Conservation (phyloP, 2,329 filamentous ascomycete species). For the Fusarium graminum region DNA sequence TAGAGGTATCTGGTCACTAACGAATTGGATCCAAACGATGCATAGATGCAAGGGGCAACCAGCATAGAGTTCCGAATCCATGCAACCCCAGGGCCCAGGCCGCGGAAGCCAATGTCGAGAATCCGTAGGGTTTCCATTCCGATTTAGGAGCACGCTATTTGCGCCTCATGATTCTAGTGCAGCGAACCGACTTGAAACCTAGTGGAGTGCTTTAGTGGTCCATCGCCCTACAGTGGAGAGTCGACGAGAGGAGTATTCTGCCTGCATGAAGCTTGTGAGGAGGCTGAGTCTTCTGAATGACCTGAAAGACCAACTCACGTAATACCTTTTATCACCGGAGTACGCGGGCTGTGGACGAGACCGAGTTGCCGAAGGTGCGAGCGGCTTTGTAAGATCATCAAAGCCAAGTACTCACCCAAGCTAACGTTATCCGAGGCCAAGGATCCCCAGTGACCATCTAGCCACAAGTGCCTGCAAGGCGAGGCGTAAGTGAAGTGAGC, state of each 20-base stretch:
- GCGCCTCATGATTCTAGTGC: slow-evolving; percentile 42
- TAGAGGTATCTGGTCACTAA: too few species aligned
- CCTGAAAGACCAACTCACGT: background rate
- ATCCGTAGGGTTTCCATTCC: slow-evolving; percentile 19
- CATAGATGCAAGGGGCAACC: slow-evolving; percentile 4
- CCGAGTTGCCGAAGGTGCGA: slow-evolving; percentile 24
- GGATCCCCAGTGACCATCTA: slow-evolving; percentile 15
- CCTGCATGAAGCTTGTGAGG: background rate
- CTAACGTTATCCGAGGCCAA: slow-evolving; percentile 27
- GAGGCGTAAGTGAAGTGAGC: slow-evolving; percentile 9
- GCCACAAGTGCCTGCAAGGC: slow-evolving; percentile 30
- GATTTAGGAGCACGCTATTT: slow-evolving; percentile 28
- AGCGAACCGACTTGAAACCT: slow-evolving; percentile 26
- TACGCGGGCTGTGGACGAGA: slow-evolving; percentile 24
- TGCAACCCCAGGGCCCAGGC: slow-evolving; percentile 9
- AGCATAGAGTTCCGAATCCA: background rate
- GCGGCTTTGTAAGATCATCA: slow-evolving; percentile 34
- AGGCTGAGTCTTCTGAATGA: slow-evolving; percentile 7
- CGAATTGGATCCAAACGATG: too few species aligned
- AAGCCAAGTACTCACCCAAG: slow-evolving; percentile 17
- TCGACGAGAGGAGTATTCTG: background rate
- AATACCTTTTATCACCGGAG: slow-evolving; percentile 15
- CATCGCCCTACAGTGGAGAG: slow-evolving; percentile 5
- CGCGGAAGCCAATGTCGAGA: slow-evolving; percentile 11
- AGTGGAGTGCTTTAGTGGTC: slow-evolving; percentile 21